Percentiles rank a stretch among this genome's conserved stretches.
phyloP scores from a whole-genome alignment of 345 rosid genomes.

The Gynandropsis gynandra region DNA sequence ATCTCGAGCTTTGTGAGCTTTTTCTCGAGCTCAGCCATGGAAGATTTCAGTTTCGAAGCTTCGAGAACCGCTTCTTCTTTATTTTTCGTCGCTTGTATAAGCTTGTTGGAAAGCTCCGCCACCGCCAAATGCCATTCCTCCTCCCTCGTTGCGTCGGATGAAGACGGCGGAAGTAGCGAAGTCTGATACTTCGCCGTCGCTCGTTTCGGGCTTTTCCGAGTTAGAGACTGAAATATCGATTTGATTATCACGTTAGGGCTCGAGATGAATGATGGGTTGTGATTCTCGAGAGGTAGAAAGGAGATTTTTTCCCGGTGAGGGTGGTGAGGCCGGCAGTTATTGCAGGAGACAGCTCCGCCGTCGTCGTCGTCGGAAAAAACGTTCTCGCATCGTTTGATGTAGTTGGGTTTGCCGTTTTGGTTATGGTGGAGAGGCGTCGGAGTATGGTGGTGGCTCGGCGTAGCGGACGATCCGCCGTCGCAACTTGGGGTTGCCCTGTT shows the following conservation, averaged over 20 bases:
- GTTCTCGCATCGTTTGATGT: conserved; percentile 39
- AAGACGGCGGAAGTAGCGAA: conserved; percentile 6
- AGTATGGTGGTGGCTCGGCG: conserved; percentile 41
- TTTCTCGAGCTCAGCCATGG: conserved; percentile 90
- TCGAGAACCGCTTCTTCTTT: conserved; percentile 75
- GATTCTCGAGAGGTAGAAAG: conserved; percentile 69
- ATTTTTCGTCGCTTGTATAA: conserved; percentile 67
- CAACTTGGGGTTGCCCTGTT: conserved; percentile 33
- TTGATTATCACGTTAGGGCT: conserved; percentile 79
- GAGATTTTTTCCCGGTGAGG: conserved; percentile 67
- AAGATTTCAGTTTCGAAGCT: conserved; percentile 63
- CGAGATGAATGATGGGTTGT: conserved; percentile 43
- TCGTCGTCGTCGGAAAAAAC: conserved; percentile 15
- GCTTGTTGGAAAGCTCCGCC: conserved; percentile 81
- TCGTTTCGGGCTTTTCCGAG: conserved; percentile 54
- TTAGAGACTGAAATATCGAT: conserved; percentile 57
- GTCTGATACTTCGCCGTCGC: conserved; percentile 8
- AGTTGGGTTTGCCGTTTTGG: conserved; percentile 27
- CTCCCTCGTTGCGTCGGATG: conserved; percentile 31
- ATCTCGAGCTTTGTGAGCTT: conserved; percentile 83
- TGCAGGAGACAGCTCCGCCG: conserved; percentile 57
- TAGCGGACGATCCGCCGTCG: conserved; percentile 28
- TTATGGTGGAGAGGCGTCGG: conserved; percentile 60
- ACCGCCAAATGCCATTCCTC: conserved; percentile 68
- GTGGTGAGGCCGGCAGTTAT: conserved; percentile 73